These are phyloP conservation scores for Naegleria gruberi DNA, from an alignment of 208 protist genomes.

Conservation along the genomic window DNA sequence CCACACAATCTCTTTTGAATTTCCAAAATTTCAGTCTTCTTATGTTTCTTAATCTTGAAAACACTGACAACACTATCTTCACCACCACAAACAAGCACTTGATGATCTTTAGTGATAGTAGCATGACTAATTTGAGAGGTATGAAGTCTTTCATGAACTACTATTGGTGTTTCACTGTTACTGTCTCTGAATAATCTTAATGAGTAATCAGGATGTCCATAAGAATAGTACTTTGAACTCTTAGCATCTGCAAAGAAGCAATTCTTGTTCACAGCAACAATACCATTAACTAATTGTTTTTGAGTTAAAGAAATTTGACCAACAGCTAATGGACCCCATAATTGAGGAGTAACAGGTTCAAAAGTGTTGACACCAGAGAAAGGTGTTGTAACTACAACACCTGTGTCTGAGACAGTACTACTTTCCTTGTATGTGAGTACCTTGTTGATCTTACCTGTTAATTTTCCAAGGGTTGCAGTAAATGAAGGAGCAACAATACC, in stretches of 20 bases:
- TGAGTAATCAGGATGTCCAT: not conserved
- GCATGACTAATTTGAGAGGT: constrained; percentile 6
- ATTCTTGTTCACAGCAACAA: not conserved
- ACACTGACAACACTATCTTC: not conserved
- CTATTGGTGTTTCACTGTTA: not conserved
- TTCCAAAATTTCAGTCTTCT: not conserved
- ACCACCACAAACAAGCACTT: not conserved
- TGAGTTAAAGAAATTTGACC: not conserved
- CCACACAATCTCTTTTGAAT: constrained; percentile 20
- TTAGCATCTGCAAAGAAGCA: not conserved
- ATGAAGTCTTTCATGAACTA: not conserved
- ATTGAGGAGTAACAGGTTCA: not conserved
- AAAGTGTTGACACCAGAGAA: not conserved
- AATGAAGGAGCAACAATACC: not conserved
- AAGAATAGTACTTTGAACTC: not conserved
- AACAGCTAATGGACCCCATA: not conserved
- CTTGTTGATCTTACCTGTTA: not conserved
- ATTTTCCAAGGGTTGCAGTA: not conserved
- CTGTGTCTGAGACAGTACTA: not conserved
- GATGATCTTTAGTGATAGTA: not conserved
- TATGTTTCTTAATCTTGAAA: constrained; percentile 5
- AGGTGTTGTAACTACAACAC: not conserved
- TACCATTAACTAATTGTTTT: not conserved
- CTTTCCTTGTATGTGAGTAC: not conserved
- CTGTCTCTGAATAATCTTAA: not conserved